Percentiles rank a stretch among this genome's conserved stretches.
These are phyloP conservation scores for Lineolata rhizophorae DNA, from an alignment of 495 filamentous ascomycete species.

Conservation along the genomic window DNA sequence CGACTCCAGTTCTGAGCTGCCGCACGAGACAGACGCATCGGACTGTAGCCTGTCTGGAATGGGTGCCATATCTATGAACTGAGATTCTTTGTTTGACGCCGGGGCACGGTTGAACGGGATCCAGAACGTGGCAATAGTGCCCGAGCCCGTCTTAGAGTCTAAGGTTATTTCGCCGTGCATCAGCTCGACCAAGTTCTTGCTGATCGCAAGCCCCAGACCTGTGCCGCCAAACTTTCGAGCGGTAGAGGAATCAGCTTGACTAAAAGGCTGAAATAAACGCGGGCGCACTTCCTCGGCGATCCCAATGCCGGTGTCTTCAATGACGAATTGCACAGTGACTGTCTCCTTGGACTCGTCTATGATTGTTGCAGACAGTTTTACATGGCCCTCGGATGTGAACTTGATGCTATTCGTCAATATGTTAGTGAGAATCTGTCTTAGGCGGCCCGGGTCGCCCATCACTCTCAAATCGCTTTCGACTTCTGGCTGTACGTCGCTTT, in stretches of 20 bases:
- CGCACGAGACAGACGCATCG: constrained; percentile 37
- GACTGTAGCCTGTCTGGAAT: constrained; percentile 39
- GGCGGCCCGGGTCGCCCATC: constrained; percentile 56
- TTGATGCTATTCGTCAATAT: constrained; percentile 79
- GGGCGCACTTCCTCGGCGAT: constrained; percentile 53
- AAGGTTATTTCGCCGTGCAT: constrained; percentile 62
- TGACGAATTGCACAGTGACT: constrained; percentile 30
- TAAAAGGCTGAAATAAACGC: constrained; percentile 67
- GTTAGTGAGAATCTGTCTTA: constrained; percentile 70
- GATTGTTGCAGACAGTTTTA: constrained; percentile 23
- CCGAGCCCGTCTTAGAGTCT: constrained; percentile 30
- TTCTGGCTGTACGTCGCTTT: constrained; percentile 10
- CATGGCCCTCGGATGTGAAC: constrained; percentile 53
- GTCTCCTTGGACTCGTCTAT: constrained; percentile 17
- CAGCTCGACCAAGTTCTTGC: constrained; percentile 55
- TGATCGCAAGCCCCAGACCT: constrained; percentile 61
- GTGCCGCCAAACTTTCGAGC: constrained; percentile 61
- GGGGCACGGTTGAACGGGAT: constrained; percentile 41
- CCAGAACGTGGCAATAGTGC: constrained; percentile 45
- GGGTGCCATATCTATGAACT: constrained; percentile 27
- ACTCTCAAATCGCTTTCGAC: constrained; percentile 18
- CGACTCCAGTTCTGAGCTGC: constrained; percentile 23
- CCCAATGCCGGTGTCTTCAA: constrained; percentile 70
- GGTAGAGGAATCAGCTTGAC: constrained; percentile 62
- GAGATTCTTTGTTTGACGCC: constrained; percentile 14